phyloP scores from a whole-genome alignment of 148 eudicot species.

The Silene latifolia region DNA sequence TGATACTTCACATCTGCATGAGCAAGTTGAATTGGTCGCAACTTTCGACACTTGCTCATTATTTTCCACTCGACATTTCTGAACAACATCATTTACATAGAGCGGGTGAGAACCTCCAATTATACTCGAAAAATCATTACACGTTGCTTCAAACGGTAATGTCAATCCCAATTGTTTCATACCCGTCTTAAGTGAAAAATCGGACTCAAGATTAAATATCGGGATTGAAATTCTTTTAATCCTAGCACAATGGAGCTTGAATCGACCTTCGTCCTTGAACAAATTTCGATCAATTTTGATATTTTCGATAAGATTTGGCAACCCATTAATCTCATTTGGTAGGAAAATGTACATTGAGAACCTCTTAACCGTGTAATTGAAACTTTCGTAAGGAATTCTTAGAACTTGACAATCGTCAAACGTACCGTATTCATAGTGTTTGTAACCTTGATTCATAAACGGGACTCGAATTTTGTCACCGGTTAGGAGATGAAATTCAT shows the following conservation, averaged over 20 bases:
- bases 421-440: not conserved
- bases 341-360: slow-evolving; percentile 14
- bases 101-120: not conserved
- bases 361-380: no score
- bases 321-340: not conserved
- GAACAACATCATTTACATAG: not conserved
- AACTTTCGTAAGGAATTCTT: not conserved
- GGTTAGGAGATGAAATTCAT: not conserved
- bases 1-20: no score
- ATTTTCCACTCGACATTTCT: not conserved
- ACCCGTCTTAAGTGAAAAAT: not conserved
- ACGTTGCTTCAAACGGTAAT: not conserved
- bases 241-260: not conserved
- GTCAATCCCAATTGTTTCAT: slow-evolving; percentile 11
- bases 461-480: not conserved
- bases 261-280: not conserved
- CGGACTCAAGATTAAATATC: not conserved
- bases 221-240: not conserved
- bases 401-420: not conserved
- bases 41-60: slow-evolving; percentile 2
- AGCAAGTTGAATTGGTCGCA: not conserved
- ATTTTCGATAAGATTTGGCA: slow-evolving; percentile 1
- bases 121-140: not conserved
- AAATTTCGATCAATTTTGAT: not conserved
- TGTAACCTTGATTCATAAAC: not conserved